Conservation (phyloP, 352 stramenopile genomes). For the Peronospora belbahrii region DNA sequence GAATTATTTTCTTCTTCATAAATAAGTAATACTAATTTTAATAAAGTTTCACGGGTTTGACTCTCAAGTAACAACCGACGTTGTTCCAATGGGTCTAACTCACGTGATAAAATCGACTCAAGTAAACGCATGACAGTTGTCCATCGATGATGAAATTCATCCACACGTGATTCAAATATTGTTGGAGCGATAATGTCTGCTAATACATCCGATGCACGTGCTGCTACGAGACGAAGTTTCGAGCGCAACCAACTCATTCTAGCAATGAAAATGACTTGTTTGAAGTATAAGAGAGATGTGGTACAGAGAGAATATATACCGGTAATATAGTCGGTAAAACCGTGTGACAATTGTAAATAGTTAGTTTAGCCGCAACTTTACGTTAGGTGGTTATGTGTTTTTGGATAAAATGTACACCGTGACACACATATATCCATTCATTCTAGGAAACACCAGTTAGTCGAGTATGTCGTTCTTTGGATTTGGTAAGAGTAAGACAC, state of each 20-base stretch:
- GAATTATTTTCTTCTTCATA: slow-evolving; percentile 76
- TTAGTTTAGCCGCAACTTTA: too few relatives aligned
- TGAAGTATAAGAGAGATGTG: too few relatives aligned
- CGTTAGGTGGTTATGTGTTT: too few relatives aligned
- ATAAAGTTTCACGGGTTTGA: slow-evolving; percentile 72
- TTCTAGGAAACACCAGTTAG: too few relatives aligned
- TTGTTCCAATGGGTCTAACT: slow-evolving; percentile 62
- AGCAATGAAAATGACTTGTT: background rate
- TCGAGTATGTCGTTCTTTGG: slow-evolving; percentile 81
- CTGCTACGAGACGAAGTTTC: slow-evolving; percentile 71
- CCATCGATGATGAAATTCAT: slow-evolving; percentile 85
- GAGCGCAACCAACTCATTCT: slow-evolving; percentile 63
- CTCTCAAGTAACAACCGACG: slow-evolving; percentile 69
- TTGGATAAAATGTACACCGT: too few relatives aligned
- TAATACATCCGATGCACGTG: slow-evolving; percentile 58
- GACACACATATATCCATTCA: too few relatives aligned
- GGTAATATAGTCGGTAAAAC: background rate
- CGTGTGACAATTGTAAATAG: too few relatives aligned
- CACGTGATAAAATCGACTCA: slow-evolving; percentile 55
- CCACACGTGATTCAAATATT: slow-evolving; percentile 72
- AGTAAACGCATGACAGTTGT: slow-evolving; percentile 69
- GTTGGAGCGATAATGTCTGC: slow-evolving; percentile 72
- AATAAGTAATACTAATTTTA: slow-evolving; percentile 83
- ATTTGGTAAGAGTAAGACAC: slow-evolving; percentile 64
- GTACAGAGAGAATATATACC: too few relatives aligned